Evolutionary conservation across 768 basidiomycete genomes (phyloP).

Genomic region (Hortiboletus flavorubellus): DNA sequence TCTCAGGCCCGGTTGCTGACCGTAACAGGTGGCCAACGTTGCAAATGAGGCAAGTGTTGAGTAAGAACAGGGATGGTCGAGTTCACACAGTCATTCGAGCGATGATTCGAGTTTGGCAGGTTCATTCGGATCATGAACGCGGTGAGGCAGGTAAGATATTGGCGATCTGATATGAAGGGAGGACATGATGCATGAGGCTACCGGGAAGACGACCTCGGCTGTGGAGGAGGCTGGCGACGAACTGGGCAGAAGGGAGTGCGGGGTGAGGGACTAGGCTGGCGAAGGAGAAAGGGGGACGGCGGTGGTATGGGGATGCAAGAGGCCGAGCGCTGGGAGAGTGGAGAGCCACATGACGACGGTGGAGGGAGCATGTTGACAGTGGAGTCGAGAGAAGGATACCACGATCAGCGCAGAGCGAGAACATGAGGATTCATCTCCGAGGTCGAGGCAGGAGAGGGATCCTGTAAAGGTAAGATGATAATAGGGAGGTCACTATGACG

Average conservation of each 20-base stretch:
- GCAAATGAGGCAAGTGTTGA: constrained; percentile 14
- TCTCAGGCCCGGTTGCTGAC: constrained; percentile 3
- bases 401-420: constrained; percentile 21
- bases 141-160: constrained; percentile 26
- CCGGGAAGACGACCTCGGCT: not conserved
- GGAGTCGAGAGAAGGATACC: constrained; percentile 29
- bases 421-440: constrained; percentile 38
- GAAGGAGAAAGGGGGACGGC: constrained; percentile 2
- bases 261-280: constrained; percentile 4
- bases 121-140: constrained; percentile 28
- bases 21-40: not conserved
- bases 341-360: constrained; percentile 21
- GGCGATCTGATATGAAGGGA: constrained; percentile 32
- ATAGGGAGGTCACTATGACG: constrained; percentile 24
- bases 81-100: constrained; percentile 26
- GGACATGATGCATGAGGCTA: constrained; percentile 30
- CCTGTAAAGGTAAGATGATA: constrained; percentile 20
- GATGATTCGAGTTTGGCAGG: constrained; percentile 14
- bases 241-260: not conserved
- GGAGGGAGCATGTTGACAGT: constrained; percentile 29
- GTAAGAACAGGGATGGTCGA: constrained; percentile 7
- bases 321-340: constrained; percentile 15
- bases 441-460: constrained; percentile 23
- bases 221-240: not conserved
- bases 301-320: not conserved